phyloP scores from a whole-genome alignment of 192 early-diverging fungal species.

The Phlyctochytrium planicorne region DNA sequence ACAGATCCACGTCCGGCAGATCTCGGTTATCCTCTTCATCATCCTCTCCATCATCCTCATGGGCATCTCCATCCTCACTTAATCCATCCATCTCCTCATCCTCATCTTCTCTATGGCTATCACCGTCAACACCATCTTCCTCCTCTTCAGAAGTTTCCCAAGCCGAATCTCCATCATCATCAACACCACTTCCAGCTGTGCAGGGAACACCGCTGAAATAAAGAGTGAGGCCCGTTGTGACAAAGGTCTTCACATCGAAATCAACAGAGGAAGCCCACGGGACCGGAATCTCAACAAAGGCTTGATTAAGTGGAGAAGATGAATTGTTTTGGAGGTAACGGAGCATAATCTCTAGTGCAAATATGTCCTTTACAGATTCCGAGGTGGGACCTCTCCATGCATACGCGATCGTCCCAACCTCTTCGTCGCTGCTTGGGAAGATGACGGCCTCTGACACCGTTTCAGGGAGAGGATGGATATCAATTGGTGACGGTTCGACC shows the following conservation, averaged over 20 bases:
- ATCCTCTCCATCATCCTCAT: constrained; percentile 21
- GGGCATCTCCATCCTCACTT: constrained; percentile 21
- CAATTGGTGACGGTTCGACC: not conserved
- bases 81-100: constrained; percentile 29
- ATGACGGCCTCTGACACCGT: constrained; percentile 5
- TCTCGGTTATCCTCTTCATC: constrained; percentile 34
- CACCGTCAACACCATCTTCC: constrained; percentile 30
- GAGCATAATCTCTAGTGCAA: constrained; percentile 70
- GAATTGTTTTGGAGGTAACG: constrained; percentile 66
- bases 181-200: not conserved
- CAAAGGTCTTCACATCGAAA: constrained; percentile 51
- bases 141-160: constrained; percentile 24
- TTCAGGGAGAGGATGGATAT: not conserved
- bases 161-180: constrained; percentile 10
- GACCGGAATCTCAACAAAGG: constrained; percentile 69
- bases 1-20: constrained; percentile 47
- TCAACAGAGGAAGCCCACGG: constrained; percentile 66
- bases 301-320: constrained; percentile 70
- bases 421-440: constrained; percentile 48
- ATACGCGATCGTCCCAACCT: constrained; percentile 51
- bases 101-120: constrained; percentile 23
- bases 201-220: constrained; percentile 64
- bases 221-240: constrained; percentile 59
- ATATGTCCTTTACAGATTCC: constrained; percentile 56
- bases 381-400: constrained; percentile 75